Evolutionary conservation across 148 eudicot genomes (phyloP), one percentile per base, ranked within the genome.

Genomic region (Dianthus caryophyllus): DNA sequence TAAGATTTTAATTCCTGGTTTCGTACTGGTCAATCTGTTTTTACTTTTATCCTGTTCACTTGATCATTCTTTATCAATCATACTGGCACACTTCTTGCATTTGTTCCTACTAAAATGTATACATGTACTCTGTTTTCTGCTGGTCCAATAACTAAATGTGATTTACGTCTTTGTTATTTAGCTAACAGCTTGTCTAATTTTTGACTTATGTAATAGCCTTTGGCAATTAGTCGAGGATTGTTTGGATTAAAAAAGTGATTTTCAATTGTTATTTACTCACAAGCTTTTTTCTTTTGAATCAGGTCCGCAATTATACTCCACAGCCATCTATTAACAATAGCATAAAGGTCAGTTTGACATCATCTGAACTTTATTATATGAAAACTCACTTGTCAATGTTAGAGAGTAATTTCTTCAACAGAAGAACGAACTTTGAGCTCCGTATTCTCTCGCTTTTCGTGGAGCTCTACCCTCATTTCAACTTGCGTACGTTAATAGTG

Each of bases 301-400:
- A 90, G 95, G 98, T 94, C 43, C 87, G 90, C 70, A 94, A 90
- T 81, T 88, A 85, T 72, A 75, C 80, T 66, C 96, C 90, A 0
- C 65, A 77, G 30, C 97, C 98, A 66, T 64, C 96, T 63, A 81
- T 94, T 38, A 94, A 94, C 84, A 94, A 86, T 66, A 94, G 97
- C 69, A 94, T 94, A 65, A 94, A 90, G 92, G 98, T 88, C 58
- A 27, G 80, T 76, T 22, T 16, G 9, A 24, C 47, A 6, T 58
- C 9, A 38, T 39, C 14, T 61, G 12, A 30, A 6, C 10, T 62
- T 48, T 6, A 47, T 22, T 33, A 33, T 7, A 2, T 33, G 38
- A 47, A 56, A 54, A 31, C 54, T 22, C 20, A 15, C 43, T 48
- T 26, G 25, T 43, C 18, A 27, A 25, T 29, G 4, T 56, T 10